A percentile compares a stretch with the other conserved stretches of the same genome.
Evolutionary conservation across 345 rosid species (phyloP).

Genomic region (Sonneratia caseolaris): DNA sequence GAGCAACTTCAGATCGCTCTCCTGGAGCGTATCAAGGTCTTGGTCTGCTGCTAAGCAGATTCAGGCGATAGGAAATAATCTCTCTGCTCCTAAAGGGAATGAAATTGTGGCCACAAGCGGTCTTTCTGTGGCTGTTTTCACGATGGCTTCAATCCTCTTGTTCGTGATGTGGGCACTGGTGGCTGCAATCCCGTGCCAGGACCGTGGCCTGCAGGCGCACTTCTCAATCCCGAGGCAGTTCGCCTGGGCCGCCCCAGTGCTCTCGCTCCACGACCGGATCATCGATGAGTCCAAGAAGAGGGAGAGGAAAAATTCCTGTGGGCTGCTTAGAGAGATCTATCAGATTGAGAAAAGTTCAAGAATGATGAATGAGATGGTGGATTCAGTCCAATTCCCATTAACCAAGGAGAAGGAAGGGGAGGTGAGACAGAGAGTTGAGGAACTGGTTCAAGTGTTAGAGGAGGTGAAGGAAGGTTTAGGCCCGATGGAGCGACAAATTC

Average conservation of each 20-base stretch:
- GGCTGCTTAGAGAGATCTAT: constrained; percentile 76
- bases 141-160: too few species aligned
- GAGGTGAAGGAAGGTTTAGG: constrained; percentile 55
- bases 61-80: too few species aligned
- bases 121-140: too few species aligned
- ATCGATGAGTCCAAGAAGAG: constrained; percentile 69
- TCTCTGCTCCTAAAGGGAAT: too few species aligned
- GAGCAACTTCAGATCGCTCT: too few species aligned
- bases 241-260: constrained; percentile 56
- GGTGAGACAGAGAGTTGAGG: constrained; percentile 52
- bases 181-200: too few species aligned
- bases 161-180: too few species aligned
- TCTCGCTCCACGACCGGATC: constrained; percentile 58
- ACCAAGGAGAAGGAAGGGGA: constrained; percentile 49
- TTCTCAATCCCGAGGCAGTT: constrained; percentile 7
- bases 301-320: constrained; percentile 66
- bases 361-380: constrained; percentile 55
- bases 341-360: constrained; percentile 57
- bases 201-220: too few species aligned
- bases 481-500: constrained; percentile 76
- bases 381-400: constrained; percentile 62
- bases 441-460: constrained; percentile 42
- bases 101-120: too few species aligned
- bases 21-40: too few species aligned
- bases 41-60: too few species aligned